Evolutionary conservation across 2,329 filamentous ascomycete species (phyloP), one percentile per base, ranked within the genome.

Genomic region (Fusarium solani-melongenae): DNA sequence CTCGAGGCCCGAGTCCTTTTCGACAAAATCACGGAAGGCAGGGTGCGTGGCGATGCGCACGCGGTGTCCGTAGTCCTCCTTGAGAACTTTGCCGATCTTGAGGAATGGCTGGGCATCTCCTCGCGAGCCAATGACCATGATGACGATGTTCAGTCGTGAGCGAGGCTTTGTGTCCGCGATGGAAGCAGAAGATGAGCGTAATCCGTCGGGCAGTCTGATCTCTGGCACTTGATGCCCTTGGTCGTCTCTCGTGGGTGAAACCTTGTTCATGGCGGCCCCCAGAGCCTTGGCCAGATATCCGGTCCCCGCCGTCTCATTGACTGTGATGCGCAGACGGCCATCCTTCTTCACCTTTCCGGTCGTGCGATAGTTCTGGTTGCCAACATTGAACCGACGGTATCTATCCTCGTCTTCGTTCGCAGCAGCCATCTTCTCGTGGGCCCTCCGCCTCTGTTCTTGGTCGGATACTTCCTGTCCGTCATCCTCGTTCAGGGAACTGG

Each of bases 21-120:
- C 88, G 1, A 96, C 89, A 75, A 95, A 94, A 0, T 94, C 89
- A 56, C 90, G 90, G 80, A 96, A 96, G 0, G 90, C 90, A 2
- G 93, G 92, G 77, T 96, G 94, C 0, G 93, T 95, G 2, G 93
- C 93, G 58, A 96, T 91, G 17, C 93, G 88, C 3, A 96, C 93
- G 9, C 92, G 88, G 79, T 96, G 93, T 1, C 92, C 92, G 72
- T 93, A 91, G 53, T 91, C 84, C 62, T 94, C 88, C 77, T 92
- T 91, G 49, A 96, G 82, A 1, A 93, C 88, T 81, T 93, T 92
- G 22, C 92, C 93, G 57, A 96, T 88, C 73, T 91, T 91, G 22
- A 96, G 82, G 70, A 96, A 96, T 0, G 94, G 94, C 78, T 96
- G 94, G 3, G 93, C 92, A 77, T 96, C 94, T 38, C 94, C 94